A percentile compares a stretch with the other conserved stretches of the same genome.
These are phyloP conservation scores for Blattamonas nauphoetae DNA, from an alignment of 78 protist species.

Conservation along the genomic window DNA sequence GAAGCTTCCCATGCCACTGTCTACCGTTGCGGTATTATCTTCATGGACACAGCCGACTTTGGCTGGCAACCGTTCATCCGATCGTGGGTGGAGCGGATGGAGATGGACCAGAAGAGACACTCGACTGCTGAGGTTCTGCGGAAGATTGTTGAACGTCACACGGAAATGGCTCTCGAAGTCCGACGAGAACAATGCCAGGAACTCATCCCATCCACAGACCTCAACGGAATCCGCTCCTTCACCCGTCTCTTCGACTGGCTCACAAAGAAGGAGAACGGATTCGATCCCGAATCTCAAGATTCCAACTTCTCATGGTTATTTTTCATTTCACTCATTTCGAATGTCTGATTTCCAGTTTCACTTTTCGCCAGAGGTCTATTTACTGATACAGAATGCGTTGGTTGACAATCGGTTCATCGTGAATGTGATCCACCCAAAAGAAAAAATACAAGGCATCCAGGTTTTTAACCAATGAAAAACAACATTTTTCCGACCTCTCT, in stretches of 20 bases:
- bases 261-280: slow-evolving; percentile 46
- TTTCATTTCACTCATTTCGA: too few relatives aligned
- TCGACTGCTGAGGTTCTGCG: slow-evolving; percentile 1
- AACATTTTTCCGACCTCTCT: too few relatives aligned
- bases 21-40: slow-evolving; percentile 73
- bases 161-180: slow-evolving; percentile 5
- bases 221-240: slow-evolving; percentile 35
- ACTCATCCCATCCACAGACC: slow-evolving; percentile 27
- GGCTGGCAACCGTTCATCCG: slow-evolving; percentile 57
- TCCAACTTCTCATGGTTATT: too few relatives aligned
- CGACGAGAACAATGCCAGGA: slow-evolving; percentile 19
- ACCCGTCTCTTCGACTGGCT: slow-evolving; percentile 43
- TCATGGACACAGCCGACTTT: slow-evolving; percentile 40
- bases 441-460: too few relatives aligned
- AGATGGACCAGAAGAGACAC: neutral
- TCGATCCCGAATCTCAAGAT: slow-evolving; percentile 13
- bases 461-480: too few relatives aligned
- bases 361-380: too few relatives aligned
- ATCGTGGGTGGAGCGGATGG: slow-evolving; percentile 41
- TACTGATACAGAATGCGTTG: too few relatives aligned
- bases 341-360: too few relatives aligned
- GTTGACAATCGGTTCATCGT: too few relatives aligned
- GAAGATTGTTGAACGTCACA: slow-evolving; percentile 21
- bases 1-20: slow-evolving; percentile 83
- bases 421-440: too few relatives aligned